phyloP scores from a whole-genome alignment of 2,329 filamentous ascomycete genomes.

The Pseudogymnoascus sp. region DNA sequence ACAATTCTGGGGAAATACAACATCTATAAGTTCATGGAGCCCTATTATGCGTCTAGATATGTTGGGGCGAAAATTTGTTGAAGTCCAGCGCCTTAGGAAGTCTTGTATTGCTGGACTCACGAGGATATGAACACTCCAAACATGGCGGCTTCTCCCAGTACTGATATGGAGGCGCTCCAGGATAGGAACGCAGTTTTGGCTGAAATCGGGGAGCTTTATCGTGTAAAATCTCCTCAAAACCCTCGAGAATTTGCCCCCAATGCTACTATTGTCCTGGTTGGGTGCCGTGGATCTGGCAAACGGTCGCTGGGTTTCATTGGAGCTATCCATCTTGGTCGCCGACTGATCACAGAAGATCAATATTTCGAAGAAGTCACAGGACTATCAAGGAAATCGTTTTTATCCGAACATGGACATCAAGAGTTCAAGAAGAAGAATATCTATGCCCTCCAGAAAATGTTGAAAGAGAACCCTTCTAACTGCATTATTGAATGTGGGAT shows the following conservation, averaged over 20 bases:
- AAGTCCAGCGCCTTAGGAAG: not conserved
- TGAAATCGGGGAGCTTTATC: constrained; percentile 10
- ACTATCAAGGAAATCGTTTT: constrained; percentile 54
- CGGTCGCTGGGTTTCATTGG: constrained; percentile 69
- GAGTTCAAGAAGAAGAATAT: constrained; percentile 59
- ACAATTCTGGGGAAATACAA: not conserved
- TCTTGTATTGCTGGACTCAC: not conserved
- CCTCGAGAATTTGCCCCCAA: constrained; percentile 35
- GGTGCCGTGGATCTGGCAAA: constrained; percentile 69
- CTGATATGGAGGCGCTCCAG: not conserved
- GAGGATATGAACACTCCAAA: not conserved
- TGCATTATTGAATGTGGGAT: constrained; percentile 64
- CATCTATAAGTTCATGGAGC: constrained; percentile 3
- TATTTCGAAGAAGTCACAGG: constrained; percentile 59
- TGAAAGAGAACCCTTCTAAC: constrained; percentile 50
- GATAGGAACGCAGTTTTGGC: constrained; percentile 7
- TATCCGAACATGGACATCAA: constrained; percentile 51
- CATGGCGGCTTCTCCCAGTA: not conserved
- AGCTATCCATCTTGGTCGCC: constrained; percentile 60
- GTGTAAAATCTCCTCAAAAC: constrained; percentile 34
- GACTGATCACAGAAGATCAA: constrained; percentile 61
- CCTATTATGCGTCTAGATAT: constrained; percentile 4
- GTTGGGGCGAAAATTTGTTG: constrained; percentile 3
- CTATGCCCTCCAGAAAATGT: constrained; percentile 51
- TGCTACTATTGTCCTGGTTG: constrained; percentile 67